phyloP scores from a whole-genome alignment of 1,284 basidiomycete species.

The Puccinia polysora region DNA sequence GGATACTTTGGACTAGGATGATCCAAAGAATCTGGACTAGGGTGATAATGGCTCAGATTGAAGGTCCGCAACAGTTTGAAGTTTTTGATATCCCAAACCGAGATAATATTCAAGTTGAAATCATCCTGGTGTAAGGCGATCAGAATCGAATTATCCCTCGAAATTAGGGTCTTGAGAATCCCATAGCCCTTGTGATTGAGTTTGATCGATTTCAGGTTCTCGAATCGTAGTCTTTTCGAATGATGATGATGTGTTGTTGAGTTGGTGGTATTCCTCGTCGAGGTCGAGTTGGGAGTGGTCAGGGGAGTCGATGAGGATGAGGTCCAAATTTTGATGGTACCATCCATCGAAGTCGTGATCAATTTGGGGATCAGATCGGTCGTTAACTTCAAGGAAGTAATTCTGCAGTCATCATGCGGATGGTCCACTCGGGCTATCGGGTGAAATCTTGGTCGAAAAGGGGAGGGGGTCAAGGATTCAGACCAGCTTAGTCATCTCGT shows the following conservation, averaged over 20 bases:
- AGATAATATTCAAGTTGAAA: slow-evolving; percentile 1
- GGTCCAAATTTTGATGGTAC: slow-evolving; percentile 57
- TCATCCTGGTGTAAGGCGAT: neutral
- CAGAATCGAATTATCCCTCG: slow-evolving; percentile 26
- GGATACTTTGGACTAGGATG: neutral
- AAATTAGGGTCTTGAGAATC: neutral
- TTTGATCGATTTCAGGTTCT: slow-evolving; percentile 28
- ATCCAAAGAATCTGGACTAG: neutral
- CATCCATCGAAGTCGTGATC: slow-evolving; percentile 55
- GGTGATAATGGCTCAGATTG: neutral
- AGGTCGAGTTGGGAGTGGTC: neutral
- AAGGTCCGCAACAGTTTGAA: slow-evolving; percentile 16
- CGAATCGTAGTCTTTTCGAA: slow-evolving; percentile 8
- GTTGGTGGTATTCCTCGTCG: slow-evolving; percentile 6
- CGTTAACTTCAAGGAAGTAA: slow-evolving; percentile 68
- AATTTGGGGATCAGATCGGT: slow-evolving; percentile 46
- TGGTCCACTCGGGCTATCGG: slow-evolving; percentile 82
- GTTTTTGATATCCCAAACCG: slow-evolving; percentile 15
- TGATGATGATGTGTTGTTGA: neutral
- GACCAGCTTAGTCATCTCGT: too few species aligned
- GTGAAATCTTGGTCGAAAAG: too few species aligned
- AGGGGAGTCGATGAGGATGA: slow-evolving; percentile 52
- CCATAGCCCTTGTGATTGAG: slow-evolving; percentile 7
- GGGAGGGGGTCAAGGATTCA: too few species aligned
- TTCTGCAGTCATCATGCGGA: slow-evolving; percentile 68